These are phyloP conservation scores for Scheffersomyces insectosa DNA, from an alignment of 1,139 yeast genomes.

Conservation along the genomic window DNA sequence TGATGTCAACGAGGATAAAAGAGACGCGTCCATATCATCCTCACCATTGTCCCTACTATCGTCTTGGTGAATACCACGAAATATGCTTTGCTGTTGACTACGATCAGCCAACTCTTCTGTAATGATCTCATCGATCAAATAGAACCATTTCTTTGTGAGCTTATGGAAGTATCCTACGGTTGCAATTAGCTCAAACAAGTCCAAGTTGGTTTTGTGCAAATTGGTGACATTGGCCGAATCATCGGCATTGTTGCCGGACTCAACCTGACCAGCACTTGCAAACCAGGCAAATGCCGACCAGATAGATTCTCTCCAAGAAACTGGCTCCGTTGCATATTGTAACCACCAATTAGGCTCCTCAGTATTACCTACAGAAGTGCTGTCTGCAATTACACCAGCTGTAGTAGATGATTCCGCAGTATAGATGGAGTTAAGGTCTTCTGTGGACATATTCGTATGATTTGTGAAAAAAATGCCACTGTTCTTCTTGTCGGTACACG, in stretches of 20 bases:
- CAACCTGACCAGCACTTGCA: conserved; percentile 77
- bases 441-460: conserved; percentile 16
- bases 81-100: not conserved
- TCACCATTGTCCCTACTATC: not conserved
- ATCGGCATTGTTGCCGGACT: conserved; percentile 8
- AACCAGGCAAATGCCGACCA: conserved; percentile 82
- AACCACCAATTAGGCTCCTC: conserved; percentile 49
- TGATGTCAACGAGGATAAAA: conserved; percentile 8
- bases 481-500: conserved; percentile 2
- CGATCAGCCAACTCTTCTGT: conserved; percentile 27
- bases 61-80: conserved; percentile 3
- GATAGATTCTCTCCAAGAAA: conserved; percentile 63
- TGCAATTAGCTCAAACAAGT: conserved; percentile 28
- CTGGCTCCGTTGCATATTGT: conserved; percentile 45
- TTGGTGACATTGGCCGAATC: not conserved
- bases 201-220: conserved; percentile 7
- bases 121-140: conserved; percentile 38
- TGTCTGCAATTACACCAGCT: conserved; percentile 4
- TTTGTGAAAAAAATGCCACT: conserved; percentile 9
- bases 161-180: conserved; percentile 59
- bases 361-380: conserved; percentile 17
- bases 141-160: conserved; percentile 48
- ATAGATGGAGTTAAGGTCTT: conserved; percentile 21
- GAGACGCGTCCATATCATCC: conserved; percentile 7
- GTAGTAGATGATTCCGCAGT: conserved; percentile 18